A percentile compares a stretch with the other conserved stretches of the same genome.
Evolutionary conservation across 2,329 filamentous ascomycete genomes (phyloP).

Genomic region (Pseudocercospora eumusae): DNA sequence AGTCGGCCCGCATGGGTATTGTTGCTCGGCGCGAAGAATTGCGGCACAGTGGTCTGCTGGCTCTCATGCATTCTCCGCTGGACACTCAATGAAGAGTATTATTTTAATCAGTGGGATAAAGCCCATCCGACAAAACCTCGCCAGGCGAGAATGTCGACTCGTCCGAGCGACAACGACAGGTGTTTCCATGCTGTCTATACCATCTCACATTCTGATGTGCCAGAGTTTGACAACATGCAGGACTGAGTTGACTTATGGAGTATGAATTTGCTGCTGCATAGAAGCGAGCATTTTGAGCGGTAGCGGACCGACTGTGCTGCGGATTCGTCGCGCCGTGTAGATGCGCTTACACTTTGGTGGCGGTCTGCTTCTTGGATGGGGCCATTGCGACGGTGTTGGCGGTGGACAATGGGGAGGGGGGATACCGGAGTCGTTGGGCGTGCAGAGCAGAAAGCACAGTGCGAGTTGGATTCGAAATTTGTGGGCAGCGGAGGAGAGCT

Average conservation of each 20-base stretch:
- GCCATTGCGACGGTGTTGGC: constrained; percentile 54
- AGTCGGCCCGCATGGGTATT: constrained; percentile 67
- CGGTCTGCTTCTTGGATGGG: constrained; percentile 42
- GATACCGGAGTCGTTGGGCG: constrained; percentile 23
- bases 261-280: constrained; percentile 29
- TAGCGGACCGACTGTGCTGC: constrained; percentile 75
- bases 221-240: constrained; percentile 40
- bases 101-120: constrained; percentile 74
- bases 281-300: constrained; percentile 47
- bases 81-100: constrained; percentile 29
- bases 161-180: constrained; percentile 29
- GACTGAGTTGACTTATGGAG: constrained; percentile 38
- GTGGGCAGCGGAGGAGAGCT: constrained; percentile 16
- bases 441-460: constrained; percentile 15
- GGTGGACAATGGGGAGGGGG: constrained; percentile 41
- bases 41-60: constrained; percentile 86
- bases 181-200: constrained; percentile 19
- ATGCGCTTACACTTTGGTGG: constrained; percentile 57
- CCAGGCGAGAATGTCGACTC: constrained; percentile 35
- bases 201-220: constrained; percentile 41
- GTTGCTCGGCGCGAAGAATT: constrained; percentile 84
- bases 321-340: constrained; percentile 47
- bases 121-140: constrained; percentile 37
- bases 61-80: constrained; percentile 44
- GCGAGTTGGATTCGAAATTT: constrained; percentile 21